Conservation (phyloP, 331 rosid genomes). For the Acacia concinna region DNA sequence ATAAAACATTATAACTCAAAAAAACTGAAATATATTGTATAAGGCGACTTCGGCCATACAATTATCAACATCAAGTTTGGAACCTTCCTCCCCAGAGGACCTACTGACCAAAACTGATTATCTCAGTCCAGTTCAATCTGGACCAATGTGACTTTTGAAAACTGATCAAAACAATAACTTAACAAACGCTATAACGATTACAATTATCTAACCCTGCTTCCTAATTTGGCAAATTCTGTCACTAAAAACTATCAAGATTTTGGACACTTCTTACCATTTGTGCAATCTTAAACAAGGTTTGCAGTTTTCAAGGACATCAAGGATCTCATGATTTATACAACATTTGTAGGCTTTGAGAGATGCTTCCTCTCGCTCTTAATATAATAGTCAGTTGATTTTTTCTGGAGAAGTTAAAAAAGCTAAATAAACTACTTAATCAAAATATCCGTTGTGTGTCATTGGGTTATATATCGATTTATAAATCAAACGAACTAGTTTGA, state of each 20-base stretch:
- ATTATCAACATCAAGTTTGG: background rate
- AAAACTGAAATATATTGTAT: background rate
- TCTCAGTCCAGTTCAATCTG: background rate
- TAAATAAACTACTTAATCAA: no score
- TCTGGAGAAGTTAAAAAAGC: no score
- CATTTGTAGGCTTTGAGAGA: background rate
- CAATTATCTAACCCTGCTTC: conserved; percentile 3
- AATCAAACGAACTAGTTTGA: no score
- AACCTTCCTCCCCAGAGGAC: background rate
- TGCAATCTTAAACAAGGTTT: background rate
- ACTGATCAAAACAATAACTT: background rate
- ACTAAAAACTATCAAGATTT: conserved; percentile 14
- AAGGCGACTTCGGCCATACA: background rate
- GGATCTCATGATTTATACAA: conserved; percentile 1
- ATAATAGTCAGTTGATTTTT: no score
- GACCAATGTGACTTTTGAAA: background rate
- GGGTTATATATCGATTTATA: no score
- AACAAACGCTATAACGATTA: background rate
- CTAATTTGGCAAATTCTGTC: background rate
- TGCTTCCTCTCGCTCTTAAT: no score
- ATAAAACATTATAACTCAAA: background rate
- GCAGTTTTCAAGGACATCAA: conserved; percentile 21
- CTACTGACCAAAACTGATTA: background rate
- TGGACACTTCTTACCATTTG: conserved; percentile 21
- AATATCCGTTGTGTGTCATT: no score